phyloP scores from a whole-genome alignment of 768 basidiomycete species.

The Lactifluus pinguis region DNA sequence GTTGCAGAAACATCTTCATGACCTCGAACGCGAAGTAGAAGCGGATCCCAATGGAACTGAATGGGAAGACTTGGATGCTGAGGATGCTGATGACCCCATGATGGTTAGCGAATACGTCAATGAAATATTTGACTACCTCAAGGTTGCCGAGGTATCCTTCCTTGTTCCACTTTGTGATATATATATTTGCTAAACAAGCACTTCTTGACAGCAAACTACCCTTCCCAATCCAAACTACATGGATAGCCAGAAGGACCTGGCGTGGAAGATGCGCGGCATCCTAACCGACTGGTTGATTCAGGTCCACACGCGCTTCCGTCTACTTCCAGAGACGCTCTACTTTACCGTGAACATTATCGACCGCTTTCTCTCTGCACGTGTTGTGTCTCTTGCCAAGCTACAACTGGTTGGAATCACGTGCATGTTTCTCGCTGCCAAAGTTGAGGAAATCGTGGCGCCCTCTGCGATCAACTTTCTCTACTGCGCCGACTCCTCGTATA shows the following conservation, averaged over 20 bases:
- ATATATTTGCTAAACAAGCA: not conserved
- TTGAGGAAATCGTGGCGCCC: constrained; percentile 87
- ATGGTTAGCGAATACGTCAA: constrained; percentile 97
- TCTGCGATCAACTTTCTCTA: constrained; percentile 71
- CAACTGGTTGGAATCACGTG: constrained; percentile 83
- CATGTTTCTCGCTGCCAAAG: constrained; percentile 84
- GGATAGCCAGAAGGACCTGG: constrained; percentile 70
- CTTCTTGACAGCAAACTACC: constrained; percentile 45
- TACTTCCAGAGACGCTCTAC: constrained; percentile 88
- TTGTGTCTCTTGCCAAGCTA: constrained; percentile 51
- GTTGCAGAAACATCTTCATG: constrained; percentile 23
- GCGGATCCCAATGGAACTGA: constrained; percentile 53
- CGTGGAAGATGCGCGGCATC: constrained; percentile 84
- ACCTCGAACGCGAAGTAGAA: constrained; percentile 42
- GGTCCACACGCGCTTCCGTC: constrained; percentile 77
- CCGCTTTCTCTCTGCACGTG: constrained; percentile 51
- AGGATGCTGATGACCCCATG: constrained; percentile 86
- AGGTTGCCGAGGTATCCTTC: constrained; percentile 61
- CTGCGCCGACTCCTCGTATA: constrained; percentile 71
- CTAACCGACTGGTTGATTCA: constrained; percentile 93
- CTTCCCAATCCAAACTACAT: constrained; percentile 85
- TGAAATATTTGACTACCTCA: constrained; percentile 91
- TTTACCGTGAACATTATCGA: constrained; percentile 77
- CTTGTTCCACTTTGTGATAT: constrained; percentile 10
- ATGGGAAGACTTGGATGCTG: constrained; percentile 91